phyloP scores from a whole-genome alignment of 2,329 filamentous ascomycete genomes.

The Curvularia sp. region DNA sequence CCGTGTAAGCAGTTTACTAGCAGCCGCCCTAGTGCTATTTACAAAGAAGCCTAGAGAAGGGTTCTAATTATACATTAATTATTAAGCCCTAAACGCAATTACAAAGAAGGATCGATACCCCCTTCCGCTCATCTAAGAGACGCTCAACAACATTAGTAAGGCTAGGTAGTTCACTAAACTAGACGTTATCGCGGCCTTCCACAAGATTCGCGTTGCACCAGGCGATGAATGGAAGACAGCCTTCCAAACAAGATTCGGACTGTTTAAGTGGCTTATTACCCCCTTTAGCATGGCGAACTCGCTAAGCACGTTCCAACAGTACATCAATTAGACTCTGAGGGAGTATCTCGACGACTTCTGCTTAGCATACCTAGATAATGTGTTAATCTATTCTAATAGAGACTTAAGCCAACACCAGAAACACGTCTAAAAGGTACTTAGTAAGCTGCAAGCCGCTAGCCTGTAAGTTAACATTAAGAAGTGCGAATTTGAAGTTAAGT shows the following conservation, averaged over 20 bases:
- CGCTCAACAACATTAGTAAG: no score
- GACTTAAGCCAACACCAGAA: not conserved
- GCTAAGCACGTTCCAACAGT: conserved; percentile 23
- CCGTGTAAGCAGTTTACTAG: no score
- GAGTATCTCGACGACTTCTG: conserved; percentile 30
- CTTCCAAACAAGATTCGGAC: conserved; percentile 44
- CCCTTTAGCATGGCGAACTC: conserved; percentile 28
- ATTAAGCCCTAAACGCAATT: no score
- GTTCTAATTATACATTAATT: no score
- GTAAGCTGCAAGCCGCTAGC: not conserved
- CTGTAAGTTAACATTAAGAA: conserved; percentile 14
- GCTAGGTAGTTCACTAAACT: no score
- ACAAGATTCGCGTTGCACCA: conserved; percentile 8
- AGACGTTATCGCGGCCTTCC: conserved; percentile 29
- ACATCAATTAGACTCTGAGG: conserved; percentile 34
- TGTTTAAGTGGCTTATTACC: conserved; percentile 47
- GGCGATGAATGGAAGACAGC: conserved; percentile 41
- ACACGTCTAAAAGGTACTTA: conserved; percentile 8
- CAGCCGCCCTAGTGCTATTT: no score
- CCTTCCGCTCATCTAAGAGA: no score
- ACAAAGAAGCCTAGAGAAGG: no score
- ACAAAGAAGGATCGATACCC: no score
- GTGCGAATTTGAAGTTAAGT: conserved; percentile 12
- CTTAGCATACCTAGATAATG: conserved; percentile 33
- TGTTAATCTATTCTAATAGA: conserved; percentile 30